Base-by-base conservation (phyloP, 2,329 filamentous ascomycete species). In the Herpotrichia juniperi region DNA sequence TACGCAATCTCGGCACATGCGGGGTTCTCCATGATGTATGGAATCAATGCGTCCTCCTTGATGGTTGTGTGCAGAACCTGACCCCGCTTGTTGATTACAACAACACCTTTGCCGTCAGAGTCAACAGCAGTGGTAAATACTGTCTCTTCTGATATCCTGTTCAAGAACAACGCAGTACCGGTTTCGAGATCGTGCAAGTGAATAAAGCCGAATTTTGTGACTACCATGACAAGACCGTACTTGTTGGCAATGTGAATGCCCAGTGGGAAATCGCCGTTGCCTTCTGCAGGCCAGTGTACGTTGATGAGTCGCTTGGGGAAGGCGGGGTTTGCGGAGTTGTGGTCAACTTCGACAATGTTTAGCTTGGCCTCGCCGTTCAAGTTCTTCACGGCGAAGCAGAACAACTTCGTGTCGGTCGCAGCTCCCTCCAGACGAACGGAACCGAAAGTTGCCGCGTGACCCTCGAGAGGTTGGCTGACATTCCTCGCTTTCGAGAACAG, bases 181-280 rank as follows among this genome's bases (percentile, higher is more conserved):
- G 90, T 94, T 80, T 99, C 96, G 51, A 99, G 86, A 70, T 99
- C 96, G 78, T 99, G 97, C 21, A 99, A 85, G 77, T 99, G 94
- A 67, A 99, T 97, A 78, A 97, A 99, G 47, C 94, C 94, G 69
- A 97, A 99, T 76, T 99, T 99, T 51, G 94, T 99, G 57, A 99
- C 91, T 68, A 99, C 86, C 77, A 97, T 97, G 68, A 99, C 88
- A 71, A 99, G 87, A 69, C 93, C 93, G 77, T 99, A 99, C 78
- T 94, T 96, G 69, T 91, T 87, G 3, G 94, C 97, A 42, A 99
- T 88, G 78, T 99, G 96, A 79, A 99, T 94, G 16, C 93, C 93
- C 50, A 99, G 94, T 1, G 96, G 94, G 81, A 99, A 99, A 74
- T 99, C 94, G 74, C 94, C 97, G 58, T 88, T 89, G 10, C 94